Evolutionary conservation across 306 rosid genomes (phyloP), one percentile per base, ranked within the genome.

Genomic region (Dryas octopetala): DNA sequence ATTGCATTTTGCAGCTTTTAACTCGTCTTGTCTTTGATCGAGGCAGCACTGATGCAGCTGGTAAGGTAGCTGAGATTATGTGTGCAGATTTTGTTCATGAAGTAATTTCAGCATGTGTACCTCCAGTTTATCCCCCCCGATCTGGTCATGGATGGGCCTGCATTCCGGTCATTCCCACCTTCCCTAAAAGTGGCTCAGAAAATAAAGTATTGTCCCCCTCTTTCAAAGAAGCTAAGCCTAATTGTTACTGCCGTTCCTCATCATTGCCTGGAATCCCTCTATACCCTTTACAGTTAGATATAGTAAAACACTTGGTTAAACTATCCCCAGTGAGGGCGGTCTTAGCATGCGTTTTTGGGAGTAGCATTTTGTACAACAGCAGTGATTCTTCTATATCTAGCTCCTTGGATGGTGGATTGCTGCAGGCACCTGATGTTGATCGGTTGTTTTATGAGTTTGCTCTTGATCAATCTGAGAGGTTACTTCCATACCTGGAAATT

Each of bases 391-490:
- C 96, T 76, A 68, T 89, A 67, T 87, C 96, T 65, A 85, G 92
- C 86, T 89, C 97, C 80, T 88, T 89, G 83, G 88, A 84, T 86
- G 90, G 89, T 80, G 96, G 87, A 79, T 78, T 87, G 74, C 80
- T 79, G 68, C 96, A 88, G 81, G 85, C 93, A 64, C 89, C 95
- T 23, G 98, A 91, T 88, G 86, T 87, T 79, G 96, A 94, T 72
- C 80, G 83, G 54, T 78, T 94, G 86, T 94, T 94, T 87, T 90
- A 88, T 82, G 98, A 94, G 89, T 91, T 94, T 85, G 97, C 98
- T 77, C 93, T 94, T 74, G 98, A 94, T 90, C 98, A 94, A 79
- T 94, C 98, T 62, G 98, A 91, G 90, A 91, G 98, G 98, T 94
- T 80, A 72, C 50, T 44, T 72, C 12, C 70, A 43, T 61, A 58